Conservation (phyloP, 225 moss, liverwort and hornwort species). For the Polytrichum commune region DNA sequence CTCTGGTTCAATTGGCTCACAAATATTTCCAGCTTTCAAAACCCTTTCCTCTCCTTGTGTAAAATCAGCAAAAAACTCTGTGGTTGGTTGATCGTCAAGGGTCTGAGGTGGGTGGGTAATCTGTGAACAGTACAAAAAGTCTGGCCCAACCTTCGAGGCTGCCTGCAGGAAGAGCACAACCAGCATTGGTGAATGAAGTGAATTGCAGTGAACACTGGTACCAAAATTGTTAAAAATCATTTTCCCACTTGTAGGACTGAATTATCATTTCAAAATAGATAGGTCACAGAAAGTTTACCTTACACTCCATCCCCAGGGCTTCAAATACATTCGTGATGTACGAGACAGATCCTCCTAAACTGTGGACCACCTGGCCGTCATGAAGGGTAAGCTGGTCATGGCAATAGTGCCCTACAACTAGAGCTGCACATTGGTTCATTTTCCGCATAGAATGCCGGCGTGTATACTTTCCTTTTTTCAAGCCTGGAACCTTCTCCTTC, state of each 20-base stretch:
- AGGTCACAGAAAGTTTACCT: conserved; percentile 20
- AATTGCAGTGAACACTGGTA: conserved; percentile 1
- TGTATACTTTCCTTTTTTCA: conserved; percentile 35
- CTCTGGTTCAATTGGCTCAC: conserved; percentile 65
- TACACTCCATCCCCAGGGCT: conserved; percentile 70
- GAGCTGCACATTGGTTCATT: conserved; percentile 55
- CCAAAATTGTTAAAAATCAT: not conserved
- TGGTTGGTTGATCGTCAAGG: conserved; percentile 56
- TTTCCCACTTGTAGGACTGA: too few relatives aligned
- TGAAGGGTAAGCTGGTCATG: conserved; percentile 82
- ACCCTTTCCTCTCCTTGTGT: conserved; percentile 74
- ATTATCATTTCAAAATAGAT: too few relatives aligned
- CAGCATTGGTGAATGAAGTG: not conserved
- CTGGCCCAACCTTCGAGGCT: conserved; percentile 84
- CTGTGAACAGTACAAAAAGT: conserved; percentile 65
- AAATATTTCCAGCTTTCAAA: conserved; percentile 81
- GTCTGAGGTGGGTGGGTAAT: conserved; percentile 64
- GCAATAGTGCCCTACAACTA: conserved; percentile 93
- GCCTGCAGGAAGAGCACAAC: conserved; percentile 34
- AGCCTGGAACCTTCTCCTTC: conserved; percentile 18
- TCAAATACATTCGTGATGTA: conserved; percentile 85
- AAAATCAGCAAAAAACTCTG: conserved; percentile 91
- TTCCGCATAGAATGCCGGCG: conserved; percentile 56
- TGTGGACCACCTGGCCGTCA: conserved; percentile 53
- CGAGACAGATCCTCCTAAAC: conserved; percentile 89